These are phyloP conservation scores for Xylariaceae sp. DNA, from an alignment of 2,329 filamentous ascomycete genomes.

Conservation along the genomic window DNA sequence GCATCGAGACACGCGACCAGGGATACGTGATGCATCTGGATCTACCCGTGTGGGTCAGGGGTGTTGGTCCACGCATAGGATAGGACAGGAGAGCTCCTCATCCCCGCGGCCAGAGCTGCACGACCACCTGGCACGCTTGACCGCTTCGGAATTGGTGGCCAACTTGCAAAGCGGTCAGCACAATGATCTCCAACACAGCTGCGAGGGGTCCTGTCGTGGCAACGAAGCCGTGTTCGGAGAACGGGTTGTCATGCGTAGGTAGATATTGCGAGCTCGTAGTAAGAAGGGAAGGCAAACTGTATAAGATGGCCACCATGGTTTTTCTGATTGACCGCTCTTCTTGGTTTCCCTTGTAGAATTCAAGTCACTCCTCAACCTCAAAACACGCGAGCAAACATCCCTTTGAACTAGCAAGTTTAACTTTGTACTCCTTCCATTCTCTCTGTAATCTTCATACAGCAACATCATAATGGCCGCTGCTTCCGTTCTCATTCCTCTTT, in stretches of 20 bases:
- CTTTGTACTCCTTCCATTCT: slow-evolving; percentile 3
- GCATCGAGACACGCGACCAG: slow-evolving; percentile 1
- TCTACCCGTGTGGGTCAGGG: slow-evolving; percentile 20
- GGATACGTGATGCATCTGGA: slow-evolving; percentile 13
- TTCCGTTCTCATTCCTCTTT: slow-evolving; percentile 33
- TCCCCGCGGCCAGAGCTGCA: slow-evolving; percentile 18
- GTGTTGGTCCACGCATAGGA: slow-evolving; percentile 7
- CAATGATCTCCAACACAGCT: slow-evolving; percentile 10
- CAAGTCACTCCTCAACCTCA: not conserved
- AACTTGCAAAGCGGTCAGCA: slow-evolving; percentile 14
- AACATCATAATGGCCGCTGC: slow-evolving; percentile 30
- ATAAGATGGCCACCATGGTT: slow-evolving; percentile 14
- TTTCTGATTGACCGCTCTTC: slow-evolving; percentile 1
- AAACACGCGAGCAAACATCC: slow-evolving; percentile 2
- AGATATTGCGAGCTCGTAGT: not conserved
- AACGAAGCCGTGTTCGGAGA: slow-evolving; percentile 15
- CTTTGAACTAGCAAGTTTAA: slow-evolving; percentile 2
- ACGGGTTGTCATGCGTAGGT: slow-evolving; percentile 6
- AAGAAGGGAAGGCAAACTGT: slow-evolving; percentile 2
- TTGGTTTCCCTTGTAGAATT: slow-evolving; percentile 3
- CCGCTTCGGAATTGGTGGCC: not conserved
- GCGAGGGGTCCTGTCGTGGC: slow-evolving; percentile 14
- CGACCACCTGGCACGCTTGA: slow-evolving; percentile 19
- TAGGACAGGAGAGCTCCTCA: slow-evolving; percentile 13
- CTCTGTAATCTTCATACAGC: slow-evolving; percentile 5